Evolutionary conservation across 257 asterid genomes (phyloP), one percentile per base, ranked within the genome.

Genomic region (Nicotiana tomentosiformis): DNA sequence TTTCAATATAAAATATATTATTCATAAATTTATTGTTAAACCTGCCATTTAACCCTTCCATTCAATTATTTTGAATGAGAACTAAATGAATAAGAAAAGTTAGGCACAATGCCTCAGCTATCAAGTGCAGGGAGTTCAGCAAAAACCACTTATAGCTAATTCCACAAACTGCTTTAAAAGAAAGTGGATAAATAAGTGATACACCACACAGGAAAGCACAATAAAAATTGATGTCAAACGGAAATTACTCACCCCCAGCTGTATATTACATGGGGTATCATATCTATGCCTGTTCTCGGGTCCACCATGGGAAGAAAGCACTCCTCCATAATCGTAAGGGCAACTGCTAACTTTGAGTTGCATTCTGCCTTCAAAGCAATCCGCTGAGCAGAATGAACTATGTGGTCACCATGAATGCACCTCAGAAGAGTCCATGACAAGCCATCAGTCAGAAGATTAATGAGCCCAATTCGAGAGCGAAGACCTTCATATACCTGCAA

Each of bases 291-390:
- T 57, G 99, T 94, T 86, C 96, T 94, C 62, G 88, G 87, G 84
- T 96, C 99, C 85, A 96, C 95, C 99, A 96, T 96, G 6, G 98
- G 98, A 65, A 93, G 96, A 89, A 96, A 96, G 88, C 99, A 94
- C 81, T 96, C 99, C 90, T 96, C 98, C 95, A 96, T 89, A 46
- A 96, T 92, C 9, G 98, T 94, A 89, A 94, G 93, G 35, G 98
- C 97, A 89, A 94, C 98, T 81, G 99, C 98, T 86, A 96, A 86
- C 86, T 94, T 96, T 37, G 99, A 92, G 88, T 96, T 93, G 94
- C 98, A 93, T 85, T 96, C 99, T 81, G 97, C 98, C 89, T 80
- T 91, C 83, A 94, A 84, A 60, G 98, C 95, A 81, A 92, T 91
- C 32, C 88, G 90, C 78, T 81, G 92, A 23, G 90, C 86, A 82